These are phyloP conservation scores for Arthrobotrys sinensis DNA, from an alignment of 2,329 filamentous ascomycete genomes.

Conservation along the genomic window DNA sequence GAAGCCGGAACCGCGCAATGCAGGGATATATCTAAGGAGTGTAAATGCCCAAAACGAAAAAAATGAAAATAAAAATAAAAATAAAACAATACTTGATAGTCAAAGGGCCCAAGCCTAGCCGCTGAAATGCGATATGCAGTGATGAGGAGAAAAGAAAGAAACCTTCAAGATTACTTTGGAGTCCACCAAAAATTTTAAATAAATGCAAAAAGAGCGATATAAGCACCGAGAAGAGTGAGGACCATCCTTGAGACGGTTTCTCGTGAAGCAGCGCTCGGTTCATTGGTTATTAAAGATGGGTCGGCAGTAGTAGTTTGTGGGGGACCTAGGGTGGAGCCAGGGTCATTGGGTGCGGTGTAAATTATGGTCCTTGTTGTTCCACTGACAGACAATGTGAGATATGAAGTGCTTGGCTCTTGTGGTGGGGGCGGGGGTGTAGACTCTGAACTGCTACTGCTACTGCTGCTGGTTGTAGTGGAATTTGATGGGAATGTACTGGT, in stretches of 20 bases:
- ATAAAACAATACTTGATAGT: neutral
- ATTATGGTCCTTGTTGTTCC: slow-evolving; percentile 47
- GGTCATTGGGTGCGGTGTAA: slow-evolving; percentile 47
- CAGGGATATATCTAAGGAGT: slow-evolving; percentile 40
- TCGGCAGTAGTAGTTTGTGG: slow-evolving; percentile 14
- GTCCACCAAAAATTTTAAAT: neutral
- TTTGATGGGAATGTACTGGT: slow-evolving; percentile 35
- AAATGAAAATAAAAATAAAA: slow-evolving; percentile 6
- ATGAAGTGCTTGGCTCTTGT: slow-evolving; percentile 38
- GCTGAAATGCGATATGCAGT: neutral
- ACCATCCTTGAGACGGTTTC: slow-evolving; percentile 9
- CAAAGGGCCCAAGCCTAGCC: neutral
- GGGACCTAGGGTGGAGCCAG: slow-evolving; percentile 31
- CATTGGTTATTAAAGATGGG: slow-evolving; percentile 49
- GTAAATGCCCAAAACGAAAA: slow-evolving; percentile 26
- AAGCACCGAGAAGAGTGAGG: slow-evolving; percentile 23
- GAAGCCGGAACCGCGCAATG: slow-evolving; percentile 47
- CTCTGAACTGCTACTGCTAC: neutral
- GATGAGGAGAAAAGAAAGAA: neutral
- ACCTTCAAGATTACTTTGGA: neutral
- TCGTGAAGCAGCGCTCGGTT: slow-evolving; percentile 32
- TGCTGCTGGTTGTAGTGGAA: slow-evolving; percentile 28
- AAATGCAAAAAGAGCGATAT: slow-evolving; percentile 35
- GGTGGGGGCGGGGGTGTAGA: slow-evolving; percentile 24
- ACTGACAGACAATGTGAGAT: slow-evolving; percentile 44